Evolutionary conservation across 2,329 filamentous ascomycete genomes (phyloP), one percentile per base, ranked within the genome.

Genomic region (Fonsecaea monophora): DNA sequence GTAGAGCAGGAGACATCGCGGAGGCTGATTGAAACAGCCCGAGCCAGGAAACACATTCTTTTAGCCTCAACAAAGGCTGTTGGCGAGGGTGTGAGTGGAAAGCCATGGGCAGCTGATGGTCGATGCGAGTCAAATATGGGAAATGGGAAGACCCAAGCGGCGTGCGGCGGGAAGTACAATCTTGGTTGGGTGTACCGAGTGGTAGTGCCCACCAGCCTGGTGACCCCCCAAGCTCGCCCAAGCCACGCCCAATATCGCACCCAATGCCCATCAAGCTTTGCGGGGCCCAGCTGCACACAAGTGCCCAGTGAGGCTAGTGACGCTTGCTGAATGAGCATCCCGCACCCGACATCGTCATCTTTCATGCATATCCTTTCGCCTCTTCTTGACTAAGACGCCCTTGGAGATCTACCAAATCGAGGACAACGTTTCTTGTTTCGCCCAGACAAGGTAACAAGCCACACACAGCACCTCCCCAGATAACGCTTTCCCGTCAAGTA

Each of bases 41-140:
- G 25, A 21, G 30, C 38, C 30, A 37, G 42, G n/a, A 38, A 30
- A n/a, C 32, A 15, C 48, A 61, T 61, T 61, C 59, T 32, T 61
- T 61, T 35, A 54, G 48, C 59, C 59, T 38, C 18, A 53, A 61
- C 59, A 40, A 61, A 53, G 45, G 21, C 21, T 6, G 42, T 53
- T n/a, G 37, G 30, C 32, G 45, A 18, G 8, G 42, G 34, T 21
- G 42, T 38, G 30, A n/a, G 58, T 12, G 34, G 9, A 42, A n/a
- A 60, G 58, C 40, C 34, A 53, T 42, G 40, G 18, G 45, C 45
- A 50, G 45, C 45, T 50, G 45, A 50, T 50, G 45, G 18, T 50
- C 7, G 45, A 50, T 50, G 18, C 18, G 45, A 50, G 18, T 25
- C 6, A 10, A 18, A 50, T 9, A 50, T 25, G 45, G 45, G 18